Percentiles rank a stretch among this genome's conserved stretches.
These are phyloP conservation scores for Dothistroma septosporum DNA, from an alignment of 2,329 filamentous ascomycete genomes.

Conservation along the genomic window DNA sequence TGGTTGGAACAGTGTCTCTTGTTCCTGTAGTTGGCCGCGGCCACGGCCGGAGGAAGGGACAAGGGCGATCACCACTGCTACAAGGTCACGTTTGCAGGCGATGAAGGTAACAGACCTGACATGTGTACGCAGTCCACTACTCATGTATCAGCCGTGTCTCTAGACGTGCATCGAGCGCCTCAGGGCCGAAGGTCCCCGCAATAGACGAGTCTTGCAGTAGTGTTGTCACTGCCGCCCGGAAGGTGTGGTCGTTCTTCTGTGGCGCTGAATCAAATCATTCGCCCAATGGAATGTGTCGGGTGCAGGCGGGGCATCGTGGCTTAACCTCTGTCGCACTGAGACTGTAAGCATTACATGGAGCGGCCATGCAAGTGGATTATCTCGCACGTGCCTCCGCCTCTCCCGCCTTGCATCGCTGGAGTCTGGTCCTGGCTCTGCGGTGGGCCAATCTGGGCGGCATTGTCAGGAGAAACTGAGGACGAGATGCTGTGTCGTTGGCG, in stretches of 20 bases:
- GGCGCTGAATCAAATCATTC: conserved; percentile 22
- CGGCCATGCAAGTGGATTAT: neutral
- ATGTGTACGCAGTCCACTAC: conserved; percentile 28
- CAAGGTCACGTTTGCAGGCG: too few species aligned
- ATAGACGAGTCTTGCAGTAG: neutral
- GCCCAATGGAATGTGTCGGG: conserved; percentile 25
- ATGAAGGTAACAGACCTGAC: conserved; percentile 2
- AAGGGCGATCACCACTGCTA: too few species aligned
- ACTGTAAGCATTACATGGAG: too few species aligned
- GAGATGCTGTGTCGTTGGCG: too few species aligned
- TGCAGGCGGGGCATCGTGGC: conserved; percentile 25
- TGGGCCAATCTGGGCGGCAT: conserved; percentile 25
- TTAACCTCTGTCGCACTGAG: conserved; percentile 14
- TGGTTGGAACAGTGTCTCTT: conserved; percentile 22
- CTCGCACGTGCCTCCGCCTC: conserved; percentile 21
- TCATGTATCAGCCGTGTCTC: conserved; percentile 29
- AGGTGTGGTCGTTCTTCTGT: conserved; percentile 8
- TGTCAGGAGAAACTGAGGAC: neutral
- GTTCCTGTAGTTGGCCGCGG: conserved; percentile 10
- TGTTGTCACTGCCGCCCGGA: neutral
- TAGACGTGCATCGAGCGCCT: conserved; percentile 15
- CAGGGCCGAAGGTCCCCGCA: neutral
- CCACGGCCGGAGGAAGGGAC: too few species aligned
- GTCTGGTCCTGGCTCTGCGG: conserved; percentile 23
- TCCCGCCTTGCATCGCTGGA: conserved; percentile 24